Evolutionary conservation across 768 basidiomycete genomes (phyloP).

Genomic region (Mycena floridula): DNA sequence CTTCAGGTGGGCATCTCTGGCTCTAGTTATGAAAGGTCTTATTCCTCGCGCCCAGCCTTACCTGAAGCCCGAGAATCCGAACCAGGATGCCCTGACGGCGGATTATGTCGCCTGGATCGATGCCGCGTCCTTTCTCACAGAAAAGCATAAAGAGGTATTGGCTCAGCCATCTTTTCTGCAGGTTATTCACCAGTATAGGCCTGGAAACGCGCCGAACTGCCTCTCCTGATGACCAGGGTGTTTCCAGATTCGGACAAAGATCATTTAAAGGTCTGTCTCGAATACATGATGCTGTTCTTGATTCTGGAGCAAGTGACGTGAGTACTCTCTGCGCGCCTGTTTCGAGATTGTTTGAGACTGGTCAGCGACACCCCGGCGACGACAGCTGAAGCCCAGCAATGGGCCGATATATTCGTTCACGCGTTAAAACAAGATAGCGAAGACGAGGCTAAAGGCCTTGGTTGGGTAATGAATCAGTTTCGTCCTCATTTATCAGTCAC

Average conservation of each 20-base stretch:
- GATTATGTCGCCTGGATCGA: slow-evolving; percentile 14
- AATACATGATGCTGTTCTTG: slow-evolving; percentile 14
- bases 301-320: slow-evolving; percentile 18
- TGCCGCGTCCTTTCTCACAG: slow-evolving; percentile 9
- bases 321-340: not conserved
- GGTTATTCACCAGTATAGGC: slow-evolving; percentile 5
- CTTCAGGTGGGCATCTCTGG: too few relatives aligned
- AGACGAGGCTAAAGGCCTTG: not conserved
- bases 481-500: not conserved
- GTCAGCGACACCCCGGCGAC: slow-evolving; percentile 10
- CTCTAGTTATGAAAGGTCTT: too few relatives aligned
- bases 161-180: too few relatives aligned
- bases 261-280: slow-evolving; percentile 12
- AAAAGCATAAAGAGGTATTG: slow-evolving; percentile 11
- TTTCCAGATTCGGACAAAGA: slow-evolving; percentile 13
- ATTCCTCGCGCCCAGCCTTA: slow-evolving; percentile 8
- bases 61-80: slow-evolving; percentile 9
- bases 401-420: slow-evolving; percentile 10
- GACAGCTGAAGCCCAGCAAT: slow-evolving; percentile 7
- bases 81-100: slow-evolving; percentile 10
- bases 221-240: slow-evolving; percentile 12
- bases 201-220: slow-evolving; percentile 17
- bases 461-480: not conserved
- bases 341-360: not conserved
- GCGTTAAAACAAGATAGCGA: slow-evolving; percentile 5